phyloP scores from a whole-genome alignment of 73 alveolate genomes.

The Stentor roeselii region DNA sequence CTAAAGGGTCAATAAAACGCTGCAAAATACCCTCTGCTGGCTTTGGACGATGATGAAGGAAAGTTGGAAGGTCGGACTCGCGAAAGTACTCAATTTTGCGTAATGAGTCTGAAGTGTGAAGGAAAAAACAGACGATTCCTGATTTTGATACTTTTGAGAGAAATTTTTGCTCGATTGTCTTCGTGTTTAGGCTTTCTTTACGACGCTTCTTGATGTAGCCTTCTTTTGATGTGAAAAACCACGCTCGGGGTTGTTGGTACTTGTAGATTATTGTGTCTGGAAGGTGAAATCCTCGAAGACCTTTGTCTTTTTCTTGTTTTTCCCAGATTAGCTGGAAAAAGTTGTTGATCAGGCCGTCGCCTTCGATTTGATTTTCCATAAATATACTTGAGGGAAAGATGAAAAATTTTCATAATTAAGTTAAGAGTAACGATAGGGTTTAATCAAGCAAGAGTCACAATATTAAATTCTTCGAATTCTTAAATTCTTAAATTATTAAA shows the following conservation, averaged over 20 bases:
- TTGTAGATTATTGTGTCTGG: conserved; percentile 76
- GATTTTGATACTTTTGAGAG: conserved; percentile 43
- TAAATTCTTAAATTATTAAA: too few relatives aligned
- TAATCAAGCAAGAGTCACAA: too few relatives aligned
- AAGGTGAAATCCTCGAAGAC: conserved; percentile 42
- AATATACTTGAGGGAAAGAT: too few relatives aligned
- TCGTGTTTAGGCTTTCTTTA: conserved; percentile 60
- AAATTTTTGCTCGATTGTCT: conserved; percentile 64
- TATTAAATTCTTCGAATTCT: too few relatives aligned
- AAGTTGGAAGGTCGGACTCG: conserved; percentile 56
- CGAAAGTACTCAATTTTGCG: conserved; percentile 69
- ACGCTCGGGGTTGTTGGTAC: conserved; percentile 77
- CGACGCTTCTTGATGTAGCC: conserved; percentile 71
- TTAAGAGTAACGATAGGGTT: too few relatives aligned
- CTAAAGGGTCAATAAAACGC: conserved; percentile 74
- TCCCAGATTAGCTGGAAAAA: conserved; percentile 83
- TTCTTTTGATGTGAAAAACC: conserved; percentile 77
- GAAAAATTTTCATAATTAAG: too few relatives aligned
- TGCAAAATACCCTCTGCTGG: conserved; percentile 71
- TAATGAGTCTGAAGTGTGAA: conserved; percentile 47
- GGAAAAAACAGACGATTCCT: conserved; percentile 41
- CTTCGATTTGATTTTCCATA: conserved; percentile 70
- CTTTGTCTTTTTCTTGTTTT: conserved; percentile 45
- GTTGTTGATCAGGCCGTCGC: conserved; percentile 87
- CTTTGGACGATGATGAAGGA: conserved; percentile 61